Evolutionary conservation across 1,284 basidiomycete species (phyloP).

Genomic region (Cystobasidium pallidum): DNA sequence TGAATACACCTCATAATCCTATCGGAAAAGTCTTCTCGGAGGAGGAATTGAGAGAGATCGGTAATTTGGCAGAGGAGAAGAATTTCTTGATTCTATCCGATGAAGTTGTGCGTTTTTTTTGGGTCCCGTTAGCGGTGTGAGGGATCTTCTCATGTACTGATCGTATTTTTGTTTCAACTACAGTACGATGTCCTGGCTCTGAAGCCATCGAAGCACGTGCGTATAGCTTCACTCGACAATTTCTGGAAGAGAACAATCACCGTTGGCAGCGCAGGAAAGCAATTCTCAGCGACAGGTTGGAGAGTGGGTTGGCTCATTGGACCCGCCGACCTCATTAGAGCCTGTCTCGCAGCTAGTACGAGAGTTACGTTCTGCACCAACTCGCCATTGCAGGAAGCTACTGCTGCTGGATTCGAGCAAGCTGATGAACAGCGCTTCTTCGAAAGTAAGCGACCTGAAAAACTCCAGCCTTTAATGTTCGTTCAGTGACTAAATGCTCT

Average conservation of each 20-base stretch:
- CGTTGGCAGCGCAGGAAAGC: conserved; percentile 68
- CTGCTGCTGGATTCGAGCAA: conserved; percentile 80
- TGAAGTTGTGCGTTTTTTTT: conserved; percentile 75
- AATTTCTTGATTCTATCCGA: conserved; percentile 92
- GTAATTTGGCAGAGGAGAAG: conserved; percentile 83
- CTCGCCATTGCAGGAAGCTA: conserved; percentile 69
- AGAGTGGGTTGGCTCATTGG: conserved; percentile 95
- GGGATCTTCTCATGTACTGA: background rate
- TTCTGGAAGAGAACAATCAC: conserved; percentile 87
- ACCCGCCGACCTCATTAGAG: conserved; percentile 76
- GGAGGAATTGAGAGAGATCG: conserved; percentile 79
- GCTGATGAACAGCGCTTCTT: conserved; percentile 77
- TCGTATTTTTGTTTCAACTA: background rate
- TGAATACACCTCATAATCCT: conserved; percentile 65
- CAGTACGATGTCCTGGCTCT: conserved; percentile 91
- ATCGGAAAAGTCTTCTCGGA: conserved; percentile 91
- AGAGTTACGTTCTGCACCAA: conserved; percentile 84
- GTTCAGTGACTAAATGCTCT: too few relatives aligned
- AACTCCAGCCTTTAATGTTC: too few relatives aligned
- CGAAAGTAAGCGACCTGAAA: conserved; percentile 61
- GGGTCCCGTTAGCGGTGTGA: background rate
- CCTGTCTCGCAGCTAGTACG: conserved; percentile 85
- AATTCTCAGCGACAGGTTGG: conserved; percentile 99
- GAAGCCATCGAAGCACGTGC: conserved; percentile 82
- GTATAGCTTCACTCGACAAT: conserved; percentile 80